These are phyloP conservation scores for Saccharum spontaneum DNA, from an alignment of 176 grass and related monocot genomes.

Conservation along the genomic window DNA sequence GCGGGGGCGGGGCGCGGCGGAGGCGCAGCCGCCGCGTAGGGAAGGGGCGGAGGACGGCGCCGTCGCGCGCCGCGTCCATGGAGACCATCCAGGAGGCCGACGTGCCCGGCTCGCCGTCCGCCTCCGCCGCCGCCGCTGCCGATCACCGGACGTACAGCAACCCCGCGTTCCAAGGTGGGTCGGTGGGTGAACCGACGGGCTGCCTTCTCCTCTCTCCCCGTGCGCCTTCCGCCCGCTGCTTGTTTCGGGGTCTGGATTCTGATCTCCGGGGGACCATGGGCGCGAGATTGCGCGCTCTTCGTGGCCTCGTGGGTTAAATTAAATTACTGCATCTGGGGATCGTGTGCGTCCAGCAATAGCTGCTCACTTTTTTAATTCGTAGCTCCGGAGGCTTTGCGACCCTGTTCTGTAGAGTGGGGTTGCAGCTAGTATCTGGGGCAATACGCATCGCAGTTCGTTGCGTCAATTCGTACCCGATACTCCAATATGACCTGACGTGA, in stretches of 20 bases:
- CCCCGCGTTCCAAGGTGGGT: slow-evolving; percentile 63
- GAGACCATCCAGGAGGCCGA: slow-evolving; percentile 86
- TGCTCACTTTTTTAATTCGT: slow-evolving; percentile 4
- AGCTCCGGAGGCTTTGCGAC: not conserved
- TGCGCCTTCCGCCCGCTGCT: not conserved
- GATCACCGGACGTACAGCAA: slow-evolving; percentile 53
- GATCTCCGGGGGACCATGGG: slow-evolving; percentile 50
- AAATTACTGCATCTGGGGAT: slow-evolving; percentile 32
- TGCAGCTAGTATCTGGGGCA: not conserved
- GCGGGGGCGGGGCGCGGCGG: slow-evolving; percentile 4
- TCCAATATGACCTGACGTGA: slow-evolving; percentile 39
- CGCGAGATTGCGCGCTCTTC: slow-evolving; percentile 26
- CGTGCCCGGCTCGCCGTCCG: slow-evolving; percentile 22
- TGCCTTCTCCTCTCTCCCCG: not conserved
- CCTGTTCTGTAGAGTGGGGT: slow-evolving; percentile 32
- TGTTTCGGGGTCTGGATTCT: slow-evolving; percentile 26
- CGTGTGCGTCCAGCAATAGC: not conserved
- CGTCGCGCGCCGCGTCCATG: slow-evolving; percentile 64
- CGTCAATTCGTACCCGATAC: slow-evolving; percentile 3
- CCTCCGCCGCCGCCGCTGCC: not conserved
- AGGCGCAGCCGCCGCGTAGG: slow-evolving; percentile 6
- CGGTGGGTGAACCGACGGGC: not conserved
- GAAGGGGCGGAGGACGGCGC: slow-evolving; percentile 41
- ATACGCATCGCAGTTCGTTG: slow-evolving; percentile 15
- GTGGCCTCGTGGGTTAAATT: not conserved